Conservation (phyloP, 1,284 basidiomycete species). For the Rhodotorula mucilaginosa region DNA sequence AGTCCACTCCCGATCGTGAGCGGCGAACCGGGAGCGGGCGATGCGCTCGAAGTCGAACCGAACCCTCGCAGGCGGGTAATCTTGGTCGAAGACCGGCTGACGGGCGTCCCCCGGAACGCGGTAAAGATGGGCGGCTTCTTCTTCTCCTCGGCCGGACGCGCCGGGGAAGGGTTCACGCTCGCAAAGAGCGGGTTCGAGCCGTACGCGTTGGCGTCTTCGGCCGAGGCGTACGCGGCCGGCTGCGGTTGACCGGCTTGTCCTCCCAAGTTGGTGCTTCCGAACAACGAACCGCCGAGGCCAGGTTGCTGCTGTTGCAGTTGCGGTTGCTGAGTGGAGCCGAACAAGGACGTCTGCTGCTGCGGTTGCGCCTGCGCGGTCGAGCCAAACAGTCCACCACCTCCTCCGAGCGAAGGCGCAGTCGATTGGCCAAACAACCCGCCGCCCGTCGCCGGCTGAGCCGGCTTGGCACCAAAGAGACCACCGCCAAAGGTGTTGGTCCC, state of each 20-base stretch:
- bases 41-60: conserved; percentile 46
- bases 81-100: conserved; percentile 48
- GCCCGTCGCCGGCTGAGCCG: conserved; percentile 44
- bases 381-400: conserved; percentile 43
- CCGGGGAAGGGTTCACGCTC: conserved; percentile 44
- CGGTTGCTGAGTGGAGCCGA: conserved; percentile 21
- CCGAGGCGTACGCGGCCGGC: conserved; percentile 64
- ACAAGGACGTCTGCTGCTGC: conserved; percentile 24
- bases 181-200: conserved; percentile 65
- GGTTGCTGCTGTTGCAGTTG: background rate
- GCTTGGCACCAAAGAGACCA: conserved; percentile 21
- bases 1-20: conserved; percentile 37
- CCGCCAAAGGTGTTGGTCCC: conserved; percentile 53
- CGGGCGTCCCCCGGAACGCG: conserved; percentile 45
- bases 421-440: conserved; percentile 48
- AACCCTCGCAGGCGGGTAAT: conserved; percentile 55
- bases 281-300: conserved; percentile 32
- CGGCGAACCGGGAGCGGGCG: conserved; percentile 16
- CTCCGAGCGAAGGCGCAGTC: conserved; percentile 19
- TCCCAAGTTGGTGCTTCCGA: conserved; percentile 24
- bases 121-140: conserved; percentile 54
- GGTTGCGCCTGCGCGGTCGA: conserved; percentile 40
- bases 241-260: conserved; percentile 47
- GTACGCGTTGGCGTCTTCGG: conserved; percentile 84
- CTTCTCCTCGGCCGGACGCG: conserved; percentile 45